These are phyloP conservation scores for Didymella arachidicola DNA, from an alignment of 2,329 filamentous ascomycete genomes.

Conservation along the genomic window DNA sequence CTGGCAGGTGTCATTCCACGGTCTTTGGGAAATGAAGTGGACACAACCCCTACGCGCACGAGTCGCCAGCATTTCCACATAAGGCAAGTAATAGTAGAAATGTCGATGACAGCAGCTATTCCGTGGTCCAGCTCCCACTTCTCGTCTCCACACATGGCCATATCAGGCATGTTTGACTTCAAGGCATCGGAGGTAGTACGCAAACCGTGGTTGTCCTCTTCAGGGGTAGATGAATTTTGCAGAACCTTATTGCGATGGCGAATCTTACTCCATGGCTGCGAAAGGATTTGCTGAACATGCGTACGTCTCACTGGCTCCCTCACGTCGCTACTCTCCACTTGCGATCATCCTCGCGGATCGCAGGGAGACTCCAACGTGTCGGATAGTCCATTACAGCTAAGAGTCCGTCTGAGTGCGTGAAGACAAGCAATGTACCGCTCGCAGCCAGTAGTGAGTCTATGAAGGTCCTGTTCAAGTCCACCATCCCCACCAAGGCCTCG, in stretches of 20 bases:
- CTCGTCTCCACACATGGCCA: not conserved
- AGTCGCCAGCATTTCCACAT: not conserved
- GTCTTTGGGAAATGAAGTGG: not conserved
- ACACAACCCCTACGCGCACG: not conserved
- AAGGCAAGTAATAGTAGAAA: not conserved
- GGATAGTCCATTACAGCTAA: too few species aligned
- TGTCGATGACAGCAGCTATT: not conserved
- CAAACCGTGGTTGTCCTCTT: not conserved
- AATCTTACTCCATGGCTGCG: not conserved
- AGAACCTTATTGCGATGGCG: not conserved
- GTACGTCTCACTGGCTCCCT: too few species aligned
- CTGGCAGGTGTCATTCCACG: not conserved
- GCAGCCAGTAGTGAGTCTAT: not conserved
- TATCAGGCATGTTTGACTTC: not conserved
- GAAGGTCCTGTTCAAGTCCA: not conserved
- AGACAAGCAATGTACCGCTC: not conserved
- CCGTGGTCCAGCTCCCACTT: not conserved
- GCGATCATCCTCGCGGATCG: too few species aligned
- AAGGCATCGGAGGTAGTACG: not conserved
- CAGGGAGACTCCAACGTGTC: too few species aligned
- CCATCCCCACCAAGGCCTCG: not conserved
- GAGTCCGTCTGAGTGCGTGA: too few species aligned
- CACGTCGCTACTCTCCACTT: too few species aligned
- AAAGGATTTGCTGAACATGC: not conserved
- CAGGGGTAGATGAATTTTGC: not conserved